These are phyloP conservation scores for Iberis pinnata DNA, from an alignment of 345 rosid genomes.

Conservation along the genomic window DNA sequence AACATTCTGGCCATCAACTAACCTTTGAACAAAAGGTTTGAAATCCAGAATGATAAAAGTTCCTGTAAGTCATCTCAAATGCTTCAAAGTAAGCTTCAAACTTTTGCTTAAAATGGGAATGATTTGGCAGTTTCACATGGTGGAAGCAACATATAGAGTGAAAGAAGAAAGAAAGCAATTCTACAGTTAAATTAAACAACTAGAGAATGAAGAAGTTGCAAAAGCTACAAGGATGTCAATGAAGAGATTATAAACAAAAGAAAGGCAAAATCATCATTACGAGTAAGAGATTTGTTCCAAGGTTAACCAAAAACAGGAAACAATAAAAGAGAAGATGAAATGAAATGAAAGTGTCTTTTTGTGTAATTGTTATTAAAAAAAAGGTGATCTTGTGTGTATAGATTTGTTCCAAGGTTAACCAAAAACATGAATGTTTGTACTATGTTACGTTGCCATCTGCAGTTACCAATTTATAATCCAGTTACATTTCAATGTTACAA, in stretches of 20 bases:
- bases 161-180: conserved; percentile 80
- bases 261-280: no score
- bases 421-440: conserved; percentile 94
- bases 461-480: conserved; percentile 7
- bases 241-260: no score
- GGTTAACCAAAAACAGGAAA: no score
- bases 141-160: conserved; percentile 84
- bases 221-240: conserved; percentile 78
- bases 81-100: no score
- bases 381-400: no score
- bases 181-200: conserved; percentile 51
- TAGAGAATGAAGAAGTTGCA: conserved; percentile 82
- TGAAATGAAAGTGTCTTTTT: no score
- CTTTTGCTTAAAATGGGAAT: conserved; percentile 3
- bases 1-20: conserved; percentile 61
- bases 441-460: conserved; percentile 96
- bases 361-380: no score
- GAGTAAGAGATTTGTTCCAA: no score
- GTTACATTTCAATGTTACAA: no score
- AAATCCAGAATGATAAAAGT: conserved; percentile 76
- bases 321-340: no score
- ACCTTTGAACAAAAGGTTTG: conserved; percentile 79
- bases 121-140: conserved; percentile 78
- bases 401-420: no score
- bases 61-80: conserved; percentile 49